Evolutionary conservation across 192 early-diverging fungal genomes (phyloP).

Genomic region (Coemansia umbellata): DNA sequence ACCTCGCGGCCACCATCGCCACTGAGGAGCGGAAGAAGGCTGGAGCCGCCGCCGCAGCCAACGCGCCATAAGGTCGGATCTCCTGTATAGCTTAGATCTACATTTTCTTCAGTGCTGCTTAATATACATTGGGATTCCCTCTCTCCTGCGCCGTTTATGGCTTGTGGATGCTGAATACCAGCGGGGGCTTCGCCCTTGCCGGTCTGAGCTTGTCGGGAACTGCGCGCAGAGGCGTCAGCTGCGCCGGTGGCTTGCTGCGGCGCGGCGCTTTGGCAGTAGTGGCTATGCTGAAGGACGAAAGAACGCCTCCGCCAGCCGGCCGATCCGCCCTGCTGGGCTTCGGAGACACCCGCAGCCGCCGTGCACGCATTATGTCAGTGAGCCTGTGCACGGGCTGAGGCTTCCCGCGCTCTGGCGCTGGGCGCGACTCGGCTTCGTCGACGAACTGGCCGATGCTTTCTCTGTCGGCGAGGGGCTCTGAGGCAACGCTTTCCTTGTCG

Average conservation of each 20-base stretch:
- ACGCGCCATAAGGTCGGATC: too few species aligned
- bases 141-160: too few species aligned
- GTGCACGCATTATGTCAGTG: conserved; percentile 14
- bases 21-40: conserved; percentile 33
- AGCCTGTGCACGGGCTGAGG: conserved; percentile 11
- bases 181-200: neutral
- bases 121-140: too few species aligned
- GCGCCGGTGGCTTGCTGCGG: neutral
- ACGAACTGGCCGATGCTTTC: neutral
- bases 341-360: conserved; percentile 17
- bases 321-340: neutral
- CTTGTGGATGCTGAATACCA: too few species aligned
- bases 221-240: conserved; percentile 16
- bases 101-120: too few species aligned
- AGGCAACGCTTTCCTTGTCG: neutral
- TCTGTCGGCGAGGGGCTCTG: neutral
- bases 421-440: neutral
- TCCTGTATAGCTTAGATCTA: too few species aligned
- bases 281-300: neutral
- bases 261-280: conserved; percentile 4
- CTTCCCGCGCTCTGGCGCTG: neutral
- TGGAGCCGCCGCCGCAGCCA: neutral
- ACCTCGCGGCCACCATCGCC: conserved; percentile 33
- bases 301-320: neutral
- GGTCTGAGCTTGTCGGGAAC: neutral